Conservation (phyloP, 352 stramenopile genomes). For the Pythium phragmitis region DNA sequence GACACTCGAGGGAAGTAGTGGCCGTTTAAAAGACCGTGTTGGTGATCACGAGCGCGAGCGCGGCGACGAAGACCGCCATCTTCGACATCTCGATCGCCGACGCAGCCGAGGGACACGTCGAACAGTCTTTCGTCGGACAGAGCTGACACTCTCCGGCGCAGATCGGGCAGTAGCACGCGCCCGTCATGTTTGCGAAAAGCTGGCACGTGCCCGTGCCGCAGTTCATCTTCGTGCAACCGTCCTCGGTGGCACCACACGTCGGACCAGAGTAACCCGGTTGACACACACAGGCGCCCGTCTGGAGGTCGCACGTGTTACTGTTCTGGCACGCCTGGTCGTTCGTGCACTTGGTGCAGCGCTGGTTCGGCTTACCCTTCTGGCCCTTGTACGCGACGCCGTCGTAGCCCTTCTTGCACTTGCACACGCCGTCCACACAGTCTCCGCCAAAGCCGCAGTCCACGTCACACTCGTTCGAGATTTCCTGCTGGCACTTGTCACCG, state of each 20-base stretch:
- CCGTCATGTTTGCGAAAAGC: constrained; percentile 26
- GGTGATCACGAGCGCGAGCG: constrained; percentile 23
- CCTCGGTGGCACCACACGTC: constrained; percentile 47
- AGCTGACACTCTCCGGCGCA: constrained; percentile 34
- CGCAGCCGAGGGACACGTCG: constrained; percentile 31
- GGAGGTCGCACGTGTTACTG: constrained; percentile 33
- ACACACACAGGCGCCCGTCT: constrained; percentile 39
- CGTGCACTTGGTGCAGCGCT: constrained; percentile 42
- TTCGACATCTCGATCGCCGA: constrained; percentile 32
- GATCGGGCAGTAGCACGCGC: constrained; percentile 35
- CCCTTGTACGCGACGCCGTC: constrained; percentile 45
- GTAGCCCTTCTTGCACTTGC: constrained; percentile 45
- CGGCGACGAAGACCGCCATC: constrained; percentile 26
- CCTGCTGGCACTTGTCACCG: constrained; percentile 47
- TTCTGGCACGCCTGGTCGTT: constrained; percentile 40
- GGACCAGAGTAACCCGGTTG: constrained; percentile 37
- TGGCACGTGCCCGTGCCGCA: constrained; percentile 34
- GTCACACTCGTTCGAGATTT: constrained; percentile 42
- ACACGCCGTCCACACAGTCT: constrained; percentile 43
- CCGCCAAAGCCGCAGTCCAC: constrained; percentile 52
- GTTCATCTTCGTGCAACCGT: constrained; percentile 31
- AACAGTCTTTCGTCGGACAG: constrained; percentile 31
- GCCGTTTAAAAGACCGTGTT: constrained; percentile 27
- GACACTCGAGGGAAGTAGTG: not conserved
- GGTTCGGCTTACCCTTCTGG: constrained; percentile 46